Evolutionary conservation across 257 asterid species (phyloP), one percentile per base, ranked within the genome.

Genomic region (Primulina eburnea): DNA sequence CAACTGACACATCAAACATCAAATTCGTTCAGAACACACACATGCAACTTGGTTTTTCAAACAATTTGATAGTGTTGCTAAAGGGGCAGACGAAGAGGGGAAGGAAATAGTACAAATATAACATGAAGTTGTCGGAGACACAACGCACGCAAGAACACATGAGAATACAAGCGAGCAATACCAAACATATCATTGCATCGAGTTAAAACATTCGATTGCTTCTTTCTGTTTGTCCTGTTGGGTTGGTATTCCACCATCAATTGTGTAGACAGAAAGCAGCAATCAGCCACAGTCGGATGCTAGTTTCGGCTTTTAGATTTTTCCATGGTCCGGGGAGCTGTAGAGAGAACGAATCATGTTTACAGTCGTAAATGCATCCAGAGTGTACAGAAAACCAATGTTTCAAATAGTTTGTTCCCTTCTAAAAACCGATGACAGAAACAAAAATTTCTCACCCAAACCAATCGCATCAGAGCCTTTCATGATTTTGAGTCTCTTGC

Each of bases 381-480:
- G 1, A 43, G 55, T 43, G 18, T 18, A 4, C 18, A 26, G 28
- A 26, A 62, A 20, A 62, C 11, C 28, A n/a, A 8, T 7, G 53
- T 62, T 34, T 62, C 52, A 32, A n/a, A 17, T 8, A 33, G 8
- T 32, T n/a, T 43, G 16, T 33, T 33, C 21, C 37, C 67, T 62
- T 32, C 7, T 61, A 43, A 43, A 43, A 14, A 14, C 55, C 16
- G 0, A 4, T 43, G 55, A 43, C 2, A 43, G 18, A 14, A 43
- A 43, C n/a, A 4, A 30, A 8, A 34, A 65, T 17, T 8, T 9
- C 84, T 71, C 71, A 88, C 95, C 91, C 75, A 88, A 81, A 77
- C 95, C 92, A 78, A 88, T 86, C 14, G 92, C 95, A 75, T 88
- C 95, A 64, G 95, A 84, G 29, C 92, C 95, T 73, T 82, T 88